Evolutionary conservation across 495 filamentous ascomycete genomes (phyloP), one percentile per base, ranked within the genome.

Genomic region (Trichocladium uniseriatum): DNA sequence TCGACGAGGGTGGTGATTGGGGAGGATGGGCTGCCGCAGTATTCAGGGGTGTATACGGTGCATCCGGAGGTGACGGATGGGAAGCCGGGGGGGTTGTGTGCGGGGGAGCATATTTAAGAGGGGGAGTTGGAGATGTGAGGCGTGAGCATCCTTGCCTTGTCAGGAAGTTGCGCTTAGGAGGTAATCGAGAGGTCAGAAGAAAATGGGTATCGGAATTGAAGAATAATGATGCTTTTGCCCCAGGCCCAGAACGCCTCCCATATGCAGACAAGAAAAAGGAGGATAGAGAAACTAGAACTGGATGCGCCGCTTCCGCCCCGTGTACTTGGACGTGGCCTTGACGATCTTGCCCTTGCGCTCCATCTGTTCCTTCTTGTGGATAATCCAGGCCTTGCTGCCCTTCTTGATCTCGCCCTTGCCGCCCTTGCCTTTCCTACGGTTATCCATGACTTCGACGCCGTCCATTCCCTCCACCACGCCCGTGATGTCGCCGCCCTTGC

Each of bases 351-450:
- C 92, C 69, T 95, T 94, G 59, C 77, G 76, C 65, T 88, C 83
- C 86, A 92, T 90, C 69, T 94, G 87, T 53, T 94, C 88, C 70
- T 98, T 98, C 70, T 96, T 98, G 59, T 79, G 79, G 71, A 92
- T 56, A 54, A 98, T 95, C 89, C 90, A 96, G 29, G 73, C 76
- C 67, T 86, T 94, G 57, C 83, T 83, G 4, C 89, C 89, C 69
- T 94, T 95, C 58, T 76, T 79, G 0, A 78, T 61, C 36, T 74
- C 72, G 18, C 74, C 69, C 52, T 70, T 77, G 21, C 74, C 70
- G 46, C 45, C 58, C 48, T 69, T 52, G 1, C 72, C 59, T 65
- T 79, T 73, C 51, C 68, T 80, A 58, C 87, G 70, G 36, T 77
- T 67, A 68, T 94, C 91, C 53, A 84, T 59, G 14, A 98, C 79